Base-by-base conservation (phyloP, 2,329 filamentous ascomycete species). In the Tolypocladium amazonense region DNA sequence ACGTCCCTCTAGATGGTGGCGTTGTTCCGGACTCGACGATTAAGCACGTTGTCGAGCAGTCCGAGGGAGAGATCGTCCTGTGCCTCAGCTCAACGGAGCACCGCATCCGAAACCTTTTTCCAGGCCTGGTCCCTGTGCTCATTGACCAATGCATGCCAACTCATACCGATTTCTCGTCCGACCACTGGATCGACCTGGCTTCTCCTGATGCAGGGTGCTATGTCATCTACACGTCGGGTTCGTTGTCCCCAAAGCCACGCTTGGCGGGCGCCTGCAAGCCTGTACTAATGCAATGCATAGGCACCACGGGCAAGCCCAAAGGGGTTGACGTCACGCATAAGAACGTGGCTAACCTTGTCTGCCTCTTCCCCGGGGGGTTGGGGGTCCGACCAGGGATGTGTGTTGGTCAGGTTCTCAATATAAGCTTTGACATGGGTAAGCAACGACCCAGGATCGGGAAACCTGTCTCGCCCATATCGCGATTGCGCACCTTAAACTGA, bases 381-480 rank as follows among this genome's bases (percentile, higher is more conserved):
- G 78, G 76, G 3, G 79, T 85, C 57, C 69, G 65, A 14, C 68
- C 73, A 2, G 82, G 82, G 15, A 79, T 74, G 14, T 76, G 76
- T 15, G 82, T 85, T 9, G 81, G 78, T 3, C 81, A 83, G 59
- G 73, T 84, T 8, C 72, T 85, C 47, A 84, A 81, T 62, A 78
- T 86, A 53, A 80, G 79, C 52, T 86, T 85, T 62, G 83, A 85
- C 63, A 85, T 85, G 81, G 80, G 82, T 83, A 73, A 65, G 79
- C 71, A 43, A 18, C 47, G 27, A 30, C 47, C 47, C 59, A 35
- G 55, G 47, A 52, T 20, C 47, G 25, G 25, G 47, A 15, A 41
- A 41, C 58, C 58, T 39, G 57, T 33, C 52, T 54, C 52, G 33
- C 37, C 58, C 25, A 30, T 14, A 56, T 50, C 20, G 30, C 50